Evolutionary conservation across 1,284 basidiomycete species (phyloP).

Genomic region (Ganoderma sinense): DNA sequence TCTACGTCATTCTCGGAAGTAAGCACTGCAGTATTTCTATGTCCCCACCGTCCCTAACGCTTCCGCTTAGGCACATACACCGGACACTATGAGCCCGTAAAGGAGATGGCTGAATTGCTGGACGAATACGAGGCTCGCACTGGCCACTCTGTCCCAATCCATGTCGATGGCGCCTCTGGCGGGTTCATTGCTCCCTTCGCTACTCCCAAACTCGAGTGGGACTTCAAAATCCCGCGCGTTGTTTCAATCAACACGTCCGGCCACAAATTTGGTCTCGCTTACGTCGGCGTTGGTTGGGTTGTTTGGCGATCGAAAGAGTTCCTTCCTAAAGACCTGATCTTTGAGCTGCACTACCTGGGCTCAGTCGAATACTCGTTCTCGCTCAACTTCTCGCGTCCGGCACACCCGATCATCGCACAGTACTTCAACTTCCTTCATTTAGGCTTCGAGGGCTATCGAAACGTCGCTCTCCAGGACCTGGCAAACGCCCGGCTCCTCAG

Average conservation of each 20-base stretch:
- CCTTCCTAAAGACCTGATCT: constrained; percentile 90
- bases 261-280: constrained; percentile 90
- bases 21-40: constrained; percentile 36
- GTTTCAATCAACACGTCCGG: constrained; percentile 90
- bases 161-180: constrained; percentile 86
- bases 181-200: constrained; percentile 89
- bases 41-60: constrained; percentile 11
- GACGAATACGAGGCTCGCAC: constrained; percentile 89
- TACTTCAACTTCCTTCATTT: constrained; percentile 93
- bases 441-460: constrained; percentile 84
- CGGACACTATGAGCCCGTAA: constrained; percentile 92
- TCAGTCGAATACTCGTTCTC: constrained; percentile 81
- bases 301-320: constrained; percentile 81
- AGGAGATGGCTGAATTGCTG: constrained; percentile 85
- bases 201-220: constrained; percentile 83
- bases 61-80: constrained; percentile 78
- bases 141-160: constrained; percentile 84
- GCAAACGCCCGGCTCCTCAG: constrained; percentile 88
- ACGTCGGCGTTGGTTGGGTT: constrained; percentile 91
- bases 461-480: constrained; percentile 79
- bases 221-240: constrained; percentile 88
- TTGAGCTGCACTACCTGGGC: constrained; percentile 87
- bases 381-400: constrained; percentile 94
- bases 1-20: constrained; percentile 83
- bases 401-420: constrained; percentile 90